phyloP scores from a whole-genome alignment of 257 asterid genomes.

The Plantago elongata region DNA sequence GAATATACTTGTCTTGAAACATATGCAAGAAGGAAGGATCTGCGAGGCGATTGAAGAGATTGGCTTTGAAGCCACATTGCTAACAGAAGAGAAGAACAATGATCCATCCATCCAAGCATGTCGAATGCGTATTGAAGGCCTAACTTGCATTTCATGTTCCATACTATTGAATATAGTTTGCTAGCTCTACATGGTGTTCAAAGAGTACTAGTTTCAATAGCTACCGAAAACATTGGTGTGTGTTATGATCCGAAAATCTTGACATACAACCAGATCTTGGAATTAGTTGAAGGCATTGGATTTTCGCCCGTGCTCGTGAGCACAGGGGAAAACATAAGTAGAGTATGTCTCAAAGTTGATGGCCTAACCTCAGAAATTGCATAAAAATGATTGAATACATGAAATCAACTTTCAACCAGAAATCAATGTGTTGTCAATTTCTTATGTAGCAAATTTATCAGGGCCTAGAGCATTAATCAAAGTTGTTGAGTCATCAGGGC shows the following conservation, averaged over 20 bases:
- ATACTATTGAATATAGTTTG: slow-evolving; percentile 44
- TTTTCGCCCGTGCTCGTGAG: slow-evolving; percentile 38
- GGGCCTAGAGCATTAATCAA: slow-evolving; percentile 51
- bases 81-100: slow-evolving; percentile 26
- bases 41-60: slow-evolving; percentile 48
- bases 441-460: slow-evolving; percentile 37
- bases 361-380: slow-evolving; percentile 30
- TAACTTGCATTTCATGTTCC: slow-evolving; percentile 50
- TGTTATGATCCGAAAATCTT: slow-evolving; percentile 36
- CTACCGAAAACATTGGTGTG: slow-evolving; percentile 33
- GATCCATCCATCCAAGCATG: slow-evolving; percentile 33
- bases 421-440: slow-evolving; percentile 25
- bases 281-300: slow-evolving; percentile 37
- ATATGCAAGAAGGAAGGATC: slow-evolving; percentile 38
- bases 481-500: slow-evolving; percentile 32
- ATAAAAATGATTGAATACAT: slow-evolving; percentile 21
- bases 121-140: slow-evolving; percentile 31
- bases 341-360: slow-evolving; percentile 34
- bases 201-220: slow-evolving; percentile 34
- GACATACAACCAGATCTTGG: slow-evolving; percentile 27
- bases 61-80: slow-evolving; percentile 41
- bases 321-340: slow-evolving; percentile 28
- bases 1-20: no score
- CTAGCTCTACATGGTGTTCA: slow-evolving; percentile 39
- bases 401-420: slow-evolving; percentile 25